Conservation (phyloP, 139 green algal genomes). For the Micractinium conductrix region DNA sequence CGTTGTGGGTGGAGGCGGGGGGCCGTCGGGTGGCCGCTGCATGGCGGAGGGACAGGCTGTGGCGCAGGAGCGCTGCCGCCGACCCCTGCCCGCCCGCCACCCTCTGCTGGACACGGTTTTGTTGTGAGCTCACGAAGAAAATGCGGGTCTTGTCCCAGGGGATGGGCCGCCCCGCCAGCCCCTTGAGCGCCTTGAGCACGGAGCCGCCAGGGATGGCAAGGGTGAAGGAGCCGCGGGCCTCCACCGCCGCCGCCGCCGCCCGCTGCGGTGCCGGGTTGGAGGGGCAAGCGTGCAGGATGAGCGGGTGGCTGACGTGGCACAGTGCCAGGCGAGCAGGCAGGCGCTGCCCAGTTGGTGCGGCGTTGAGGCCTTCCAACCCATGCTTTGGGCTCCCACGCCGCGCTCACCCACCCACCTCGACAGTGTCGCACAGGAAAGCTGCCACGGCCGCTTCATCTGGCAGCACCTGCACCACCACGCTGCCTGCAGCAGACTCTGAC, state of each 20-base stretch:
- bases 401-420: conserved; percentile 37
- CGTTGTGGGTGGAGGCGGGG: background rate
- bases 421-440: background rate
- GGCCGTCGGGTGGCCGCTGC: background rate
- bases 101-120: background rate
- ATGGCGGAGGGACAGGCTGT: background rate
- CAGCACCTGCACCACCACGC: background rate
- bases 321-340: no score
- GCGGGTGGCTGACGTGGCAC: no score
- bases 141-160: conserved; percentile 28
- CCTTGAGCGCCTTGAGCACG: conserved; percentile 61
- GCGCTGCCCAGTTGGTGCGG: no score
- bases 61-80: background rate
- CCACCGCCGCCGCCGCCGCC: conserved; percentile 67
- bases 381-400: no score
- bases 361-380: no score
- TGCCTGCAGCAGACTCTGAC: background rate
- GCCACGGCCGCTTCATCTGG: background rate
- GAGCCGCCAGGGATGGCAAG: conserved; percentile 79
- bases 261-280: no score
- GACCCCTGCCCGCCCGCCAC: background rate
- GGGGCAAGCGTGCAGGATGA: no score
- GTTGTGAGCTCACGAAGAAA: background rate
- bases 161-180: conserved; percentile 41
- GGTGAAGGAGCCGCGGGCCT: conserved; percentile 76